Conservation (phyloP, 495 filamentous ascomycete species). For the Aspergillus homomorphus region DNA sequence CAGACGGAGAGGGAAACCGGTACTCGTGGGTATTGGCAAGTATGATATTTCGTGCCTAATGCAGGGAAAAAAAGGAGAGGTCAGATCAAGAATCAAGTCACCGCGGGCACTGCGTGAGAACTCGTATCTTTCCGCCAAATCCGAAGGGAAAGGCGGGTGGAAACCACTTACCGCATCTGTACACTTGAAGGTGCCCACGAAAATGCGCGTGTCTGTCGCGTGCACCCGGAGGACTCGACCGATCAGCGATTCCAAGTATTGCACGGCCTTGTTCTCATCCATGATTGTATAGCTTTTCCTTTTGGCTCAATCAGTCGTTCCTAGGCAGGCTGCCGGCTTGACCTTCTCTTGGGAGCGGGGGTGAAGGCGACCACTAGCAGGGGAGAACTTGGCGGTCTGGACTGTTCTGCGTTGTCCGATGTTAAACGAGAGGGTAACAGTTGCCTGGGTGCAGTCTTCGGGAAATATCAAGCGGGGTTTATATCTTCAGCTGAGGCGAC, state of each 20-base stretch:
- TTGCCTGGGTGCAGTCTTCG: not conserved
- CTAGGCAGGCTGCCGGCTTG: not conserved
- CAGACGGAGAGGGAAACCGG: constrained; percentile 60
- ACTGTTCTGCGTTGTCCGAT: constrained; percentile 11
- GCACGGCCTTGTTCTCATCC: constrained; percentile 39
- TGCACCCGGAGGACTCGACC: constrained; percentile 66
- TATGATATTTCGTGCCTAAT: constrained; percentile 78
- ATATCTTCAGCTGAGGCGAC: not conserved
- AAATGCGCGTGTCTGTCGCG: constrained; percentile 81
- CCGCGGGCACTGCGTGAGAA: constrained; percentile 3
- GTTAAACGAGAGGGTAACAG: constrained; percentile 1
- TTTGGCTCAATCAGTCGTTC: not conserved
- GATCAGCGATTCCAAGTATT: constrained; percentile 47
- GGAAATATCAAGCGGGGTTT: not conserved
- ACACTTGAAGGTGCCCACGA: constrained; percentile 87
- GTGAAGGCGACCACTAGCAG: constrained; percentile 8
- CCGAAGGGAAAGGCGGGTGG: constrained; percentile 5
- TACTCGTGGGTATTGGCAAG: constrained; percentile 85
- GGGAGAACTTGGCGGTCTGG: constrained; percentile 10
- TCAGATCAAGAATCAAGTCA: not conserved
- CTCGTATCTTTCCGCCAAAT: constrained; percentile 7
- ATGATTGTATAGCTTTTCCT: constrained; percentile 22
- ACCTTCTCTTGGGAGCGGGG: constrained; percentile 3
- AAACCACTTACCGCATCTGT: constrained; percentile 71
- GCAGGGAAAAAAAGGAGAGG: constrained; percentile 10